phyloP scores from a whole-genome alignment of 345 rosid genomes.

The Bruguiera sexangula region DNA sequence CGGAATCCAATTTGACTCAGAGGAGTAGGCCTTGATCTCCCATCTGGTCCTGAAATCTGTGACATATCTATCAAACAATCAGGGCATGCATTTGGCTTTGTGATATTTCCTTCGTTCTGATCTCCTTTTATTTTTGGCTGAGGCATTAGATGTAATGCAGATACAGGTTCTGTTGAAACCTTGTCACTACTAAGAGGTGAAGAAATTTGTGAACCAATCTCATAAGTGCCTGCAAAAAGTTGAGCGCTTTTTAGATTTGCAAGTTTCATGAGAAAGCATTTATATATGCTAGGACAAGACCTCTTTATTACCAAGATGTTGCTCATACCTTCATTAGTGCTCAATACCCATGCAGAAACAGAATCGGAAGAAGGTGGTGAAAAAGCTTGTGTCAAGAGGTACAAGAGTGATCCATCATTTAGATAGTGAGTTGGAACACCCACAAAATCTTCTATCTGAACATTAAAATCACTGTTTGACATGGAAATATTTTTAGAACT shows the following conservation, averaged over 20 bases:
- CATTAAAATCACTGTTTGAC: constrained; percentile 14
- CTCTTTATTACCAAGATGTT: constrained; percentile 17
- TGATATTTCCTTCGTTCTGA: constrained; percentile 35
- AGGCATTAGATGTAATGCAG: constrained; percentile 27
- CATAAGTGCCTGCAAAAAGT: constrained; percentile 36
- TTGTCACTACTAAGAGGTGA: constrained; percentile 24
- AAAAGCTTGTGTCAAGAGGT: constrained; percentile 57
- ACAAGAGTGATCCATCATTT: constrained; percentile 72
- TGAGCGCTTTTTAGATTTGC: constrained; percentile 11
- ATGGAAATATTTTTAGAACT: constrained; percentile 23
- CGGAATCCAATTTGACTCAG: constrained; percentile 92
- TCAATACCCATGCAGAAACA: constrained; percentile 54
- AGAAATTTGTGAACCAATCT: constrained; percentile 32
- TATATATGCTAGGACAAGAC: background rate
- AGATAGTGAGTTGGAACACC: constrained; percentile 67
- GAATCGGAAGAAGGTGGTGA: constrained; percentile 70
- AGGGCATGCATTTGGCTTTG: constrained; percentile 25
- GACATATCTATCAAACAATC: constrained; percentile 55
- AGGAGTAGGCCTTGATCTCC: constrained; percentile 72
- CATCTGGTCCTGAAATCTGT: constrained; percentile 88
- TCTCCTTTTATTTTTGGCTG: too few species aligned
- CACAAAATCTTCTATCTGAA: constrained; percentile 36
- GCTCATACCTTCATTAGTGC: constrained; percentile 42
- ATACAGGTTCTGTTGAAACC: constrained; percentile 25
- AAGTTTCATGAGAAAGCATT: constrained; percentile 11